Evolutionary conservation across 176 grass and related monocot species (phyloP), one percentile per base, ranked within the genome.

Genomic region (Olyra latifolia): DNA sequence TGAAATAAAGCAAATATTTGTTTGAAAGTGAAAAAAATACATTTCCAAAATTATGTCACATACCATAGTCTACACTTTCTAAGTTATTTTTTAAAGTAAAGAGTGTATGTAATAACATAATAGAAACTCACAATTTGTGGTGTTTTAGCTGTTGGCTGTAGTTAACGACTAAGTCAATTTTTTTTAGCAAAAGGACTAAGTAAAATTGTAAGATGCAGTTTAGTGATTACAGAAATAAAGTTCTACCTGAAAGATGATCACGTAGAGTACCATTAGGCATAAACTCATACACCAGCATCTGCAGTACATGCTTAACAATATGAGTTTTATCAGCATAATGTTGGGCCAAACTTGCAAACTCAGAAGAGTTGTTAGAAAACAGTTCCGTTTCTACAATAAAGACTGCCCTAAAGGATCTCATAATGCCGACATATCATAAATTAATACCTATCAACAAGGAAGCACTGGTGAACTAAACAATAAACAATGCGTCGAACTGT

Each of bases 221-320:
- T 50, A 38, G 7, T 57, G 80, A 7, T 10, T 65, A 85, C 0
- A 62, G 55, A 79, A 80, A 85, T 32, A 67, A 83, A 47, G 46
- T 50, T 74, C 65, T 88, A 94, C 88, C 85, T 77, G 91, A 94
- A 74, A 94, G 50, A 85, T 91, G 83, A 69, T 94, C 92, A 38
- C 88, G 88, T 53, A 94, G 75, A 86, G 55, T 88, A 78, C 88
- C 92, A 60, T 94, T 94, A 55, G 92, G 80, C 92, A 94, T 91
- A 85, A 84, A 91, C 76, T 94, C 92, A 74, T 94, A 91, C n/a
- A 94, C 85, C 76, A 94, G 72, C 88, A 94, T 91, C 92, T 94
- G 92, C 58, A 80, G 83, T 71, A 76, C 56, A 82, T 20, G 63
- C 1, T 75, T 63, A 84, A 76, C 5, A 59, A 24, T 62, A 60